These are phyloP conservation scores for Lactarius quietus DNA, from an alignment of 768 basidiomycete species.

Conservation along the genomic window DNA sequence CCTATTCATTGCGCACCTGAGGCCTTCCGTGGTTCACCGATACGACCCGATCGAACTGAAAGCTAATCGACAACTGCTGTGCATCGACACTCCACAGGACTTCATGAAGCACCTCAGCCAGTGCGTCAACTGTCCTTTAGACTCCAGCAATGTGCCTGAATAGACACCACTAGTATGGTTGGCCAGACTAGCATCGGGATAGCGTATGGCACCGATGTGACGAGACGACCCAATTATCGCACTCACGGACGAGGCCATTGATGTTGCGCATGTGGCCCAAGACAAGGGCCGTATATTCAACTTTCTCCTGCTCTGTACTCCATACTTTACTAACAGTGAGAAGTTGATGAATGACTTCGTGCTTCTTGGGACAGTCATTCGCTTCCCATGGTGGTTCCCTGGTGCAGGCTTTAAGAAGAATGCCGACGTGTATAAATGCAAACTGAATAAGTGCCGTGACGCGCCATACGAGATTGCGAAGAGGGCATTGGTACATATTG, in stretches of 20 bases:
- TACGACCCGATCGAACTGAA: constrained; percentile 35
- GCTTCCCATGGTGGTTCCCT: constrained; percentile 32
- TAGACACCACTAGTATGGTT: constrained; percentile 26
- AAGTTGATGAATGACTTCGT: not conserved
- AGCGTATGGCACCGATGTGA: constrained; percentile 46
- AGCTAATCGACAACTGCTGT: constrained; percentile 34
- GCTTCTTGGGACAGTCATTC: constrained; percentile 23
- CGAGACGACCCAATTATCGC: constrained; percentile 44
- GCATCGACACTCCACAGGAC: constrained; percentile 37
- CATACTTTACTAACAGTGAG: not conserved
- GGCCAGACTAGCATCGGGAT: constrained; percentile 40
- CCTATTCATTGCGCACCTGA: constrained; percentile 42
- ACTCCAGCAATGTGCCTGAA: not conserved
- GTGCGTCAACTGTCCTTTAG: constrained; percentile 31
- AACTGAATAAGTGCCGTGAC: constrained; percentile 25
- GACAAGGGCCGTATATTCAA: constrained; percentile 48
- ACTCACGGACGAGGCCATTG: constrained; percentile 39
- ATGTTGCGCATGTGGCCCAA: constrained; percentile 33
- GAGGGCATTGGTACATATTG: constrained; percentile 25
- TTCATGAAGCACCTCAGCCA: constrained; percentile 37
- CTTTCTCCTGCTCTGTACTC: constrained; percentile 31
- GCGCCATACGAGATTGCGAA: constrained; percentile 28
- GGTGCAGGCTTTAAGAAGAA: constrained; percentile 30
- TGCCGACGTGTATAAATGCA: constrained; percentile 22
- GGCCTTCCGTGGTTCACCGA: constrained; percentile 31